phyloP scores from a whole-genome alignment of 2,329 filamentous ascomycete species.

The Aspergillus transmontanensis region DNA sequence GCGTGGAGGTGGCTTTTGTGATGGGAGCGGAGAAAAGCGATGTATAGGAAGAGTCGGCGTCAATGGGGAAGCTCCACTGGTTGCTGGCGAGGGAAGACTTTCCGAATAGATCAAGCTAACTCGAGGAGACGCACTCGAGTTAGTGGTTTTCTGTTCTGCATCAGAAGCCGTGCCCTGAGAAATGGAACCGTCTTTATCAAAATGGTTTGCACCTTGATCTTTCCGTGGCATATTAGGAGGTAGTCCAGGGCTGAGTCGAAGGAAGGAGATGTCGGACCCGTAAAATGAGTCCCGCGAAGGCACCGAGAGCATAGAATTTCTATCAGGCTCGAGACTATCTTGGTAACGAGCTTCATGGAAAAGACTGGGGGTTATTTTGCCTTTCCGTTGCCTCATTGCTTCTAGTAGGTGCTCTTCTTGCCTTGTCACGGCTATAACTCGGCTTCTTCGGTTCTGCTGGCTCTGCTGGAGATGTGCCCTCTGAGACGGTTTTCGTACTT shows the following conservation, averaged over 20 bases:
- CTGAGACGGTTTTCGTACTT: conserved; percentile 23
- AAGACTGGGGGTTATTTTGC: conserved; percentile 49
- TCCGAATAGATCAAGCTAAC: conserved; percentile 42
- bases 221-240: conserved; percentile 26
- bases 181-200: conserved; percentile 29
- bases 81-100: conserved; percentile 40
- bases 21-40: conserved; percentile 40
- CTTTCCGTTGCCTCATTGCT: conserved; percentile 52
- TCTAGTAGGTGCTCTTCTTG: conserved; percentile 57
- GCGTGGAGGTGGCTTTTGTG: conserved; percentile 35
- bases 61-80: conserved; percentile 41
- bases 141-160: conserved; percentile 37
- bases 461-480: conserved; percentile 16
- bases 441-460: conserved; percentile 43
- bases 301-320: conserved; percentile 32
- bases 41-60: conserved; percentile 44
- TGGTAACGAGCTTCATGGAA: conserved; percentile 28
- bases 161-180: conserved; percentile 36
- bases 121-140: conserved; percentile 33
- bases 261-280: conserved; percentile 41
- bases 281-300: conserved; percentile 39
- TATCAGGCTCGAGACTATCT: conserved; percentile 25
- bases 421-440: conserved; percentile 55
- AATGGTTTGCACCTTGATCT: conserved; percentile 31
- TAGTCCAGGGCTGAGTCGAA: conserved; percentile 41